A percentile compares a stretch with the other conserved stretches of the same genome.
phyloP scores from a whole-genome alignment of 1,284 basidiomycete species.

The Phylloporus gajari region DNA sequence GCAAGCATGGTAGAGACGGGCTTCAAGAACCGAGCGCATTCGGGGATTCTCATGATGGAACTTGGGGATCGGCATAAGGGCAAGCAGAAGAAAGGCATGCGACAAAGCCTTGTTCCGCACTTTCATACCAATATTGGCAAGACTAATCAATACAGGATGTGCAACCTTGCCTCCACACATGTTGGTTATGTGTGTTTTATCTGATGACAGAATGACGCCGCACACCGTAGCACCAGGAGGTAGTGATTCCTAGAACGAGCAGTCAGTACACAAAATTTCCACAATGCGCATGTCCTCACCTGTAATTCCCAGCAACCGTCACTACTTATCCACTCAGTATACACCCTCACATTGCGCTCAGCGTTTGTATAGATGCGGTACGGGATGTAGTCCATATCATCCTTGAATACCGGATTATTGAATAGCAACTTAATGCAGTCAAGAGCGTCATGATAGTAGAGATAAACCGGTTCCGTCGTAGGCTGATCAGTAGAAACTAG shows the following conservation, averaged over 20 bases:
- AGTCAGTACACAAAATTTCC: background rate
- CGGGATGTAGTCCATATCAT: background rate
- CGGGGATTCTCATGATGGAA: background rate
- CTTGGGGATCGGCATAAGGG: background rate
- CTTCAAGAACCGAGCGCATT: background rate
- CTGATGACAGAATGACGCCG: conserved; percentile 1
- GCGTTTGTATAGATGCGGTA: background rate
- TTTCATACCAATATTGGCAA: background rate
- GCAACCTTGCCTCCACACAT: background rate
- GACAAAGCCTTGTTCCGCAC: background rate
- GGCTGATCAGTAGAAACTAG: background rate
- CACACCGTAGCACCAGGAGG: background rate
- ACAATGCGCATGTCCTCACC: background rate
- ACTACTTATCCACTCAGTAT: background rate
- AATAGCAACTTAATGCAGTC: background rate
- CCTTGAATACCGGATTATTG: background rate
- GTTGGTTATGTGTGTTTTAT: conserved; percentile 1
- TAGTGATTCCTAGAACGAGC: too few relatives aligned
- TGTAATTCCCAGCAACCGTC: background rate
- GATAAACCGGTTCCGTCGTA: background rate
- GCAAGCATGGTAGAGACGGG: background rate
- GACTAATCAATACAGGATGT: background rate
- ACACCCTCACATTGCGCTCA: background rate
- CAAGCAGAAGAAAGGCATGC: background rate
- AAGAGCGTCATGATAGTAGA: background rate